Base-by-base conservation (phyloP, 495 filamentous ascomycete genomes). In the Aspergillus sclerotioniger region DNA sequence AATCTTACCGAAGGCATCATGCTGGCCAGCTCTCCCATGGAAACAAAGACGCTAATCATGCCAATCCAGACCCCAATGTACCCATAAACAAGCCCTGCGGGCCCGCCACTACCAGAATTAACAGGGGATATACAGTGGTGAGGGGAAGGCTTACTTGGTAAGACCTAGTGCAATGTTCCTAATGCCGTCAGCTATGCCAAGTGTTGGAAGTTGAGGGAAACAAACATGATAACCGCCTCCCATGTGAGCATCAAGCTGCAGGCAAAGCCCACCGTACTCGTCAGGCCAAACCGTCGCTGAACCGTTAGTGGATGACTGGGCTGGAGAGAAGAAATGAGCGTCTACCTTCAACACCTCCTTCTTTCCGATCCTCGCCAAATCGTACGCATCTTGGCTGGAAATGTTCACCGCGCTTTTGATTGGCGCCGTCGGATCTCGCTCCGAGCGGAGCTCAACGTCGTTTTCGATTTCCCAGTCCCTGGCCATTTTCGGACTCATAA, bases 11-110 rank as follows among this genome's bases (percentile, higher is more conserved):
- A 59, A 12, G 51, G 67, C 25, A 56, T 75, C 79, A 72, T 54
- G 20, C 73, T 79, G n/a, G 74, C 77, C 74, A 83, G 75, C 50
- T 82, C 80, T 12, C 65, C 51, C 63, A 76, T 41, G 54, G 70
- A 61, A 60, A 65, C 56, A 48, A 73, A 78, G 5, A 71, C 69
- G 7, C 68, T 72, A 4, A 69, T 61, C 10, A 71, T 75, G 8
- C 80, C 79, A n/a, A 73, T 52, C 78, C 79, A 83, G 25, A 66
- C 71, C 55, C 80, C 73, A 1, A 84, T 58, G 53, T 75, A 84
- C 21, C 72, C 72, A 68, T 79, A 83, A 4, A 84, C 63, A 0
- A 80, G 71, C 15, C 76, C 80, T 0, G 71, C 79, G 1, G 80
- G 72, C 13, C 81, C 81, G 8, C 76, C 80, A 48, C 45, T 48